phyloP scores from a whole-genome alignment of 768 basidiomycete species.

The Rhodotorula diobovata region DNA sequence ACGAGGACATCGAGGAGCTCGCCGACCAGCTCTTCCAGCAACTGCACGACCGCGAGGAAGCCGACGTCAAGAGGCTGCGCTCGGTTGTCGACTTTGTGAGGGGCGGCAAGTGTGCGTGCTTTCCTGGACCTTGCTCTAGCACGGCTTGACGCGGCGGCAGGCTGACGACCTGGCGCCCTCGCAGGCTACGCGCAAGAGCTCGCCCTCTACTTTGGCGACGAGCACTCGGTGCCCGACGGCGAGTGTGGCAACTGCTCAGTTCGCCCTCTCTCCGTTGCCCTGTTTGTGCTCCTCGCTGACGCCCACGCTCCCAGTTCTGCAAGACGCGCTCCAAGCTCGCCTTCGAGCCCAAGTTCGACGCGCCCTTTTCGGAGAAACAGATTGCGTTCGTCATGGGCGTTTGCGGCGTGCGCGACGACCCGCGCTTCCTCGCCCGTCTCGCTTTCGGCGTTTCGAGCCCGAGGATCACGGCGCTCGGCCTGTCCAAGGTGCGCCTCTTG shows the following conservation, averaged over 20 bases:
- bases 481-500: conserved; percentile 45
- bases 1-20: conserved; percentile 47
- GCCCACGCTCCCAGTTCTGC: conserved; percentile 46
- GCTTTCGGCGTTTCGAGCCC: conserved; percentile 56
- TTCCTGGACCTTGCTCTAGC: neutral
- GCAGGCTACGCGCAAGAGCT: conserved; percentile 52
- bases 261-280: neutral
- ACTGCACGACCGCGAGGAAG: conserved; percentile 52
- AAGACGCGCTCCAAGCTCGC: conserved; percentile 46
- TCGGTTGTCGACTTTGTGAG: conserved; percentile 51
- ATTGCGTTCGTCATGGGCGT: conserved; percentile 50
- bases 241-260: conserved; percentile 52
- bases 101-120: conserved; percentile 49
- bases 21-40: conserved; percentile 47
- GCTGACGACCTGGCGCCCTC: neutral
- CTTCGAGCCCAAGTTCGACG: conserved; percentile 43
- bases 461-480: conserved; percentile 51
- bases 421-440: conserved; percentile 55
- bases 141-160: no score
- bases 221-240: conserved; percentile 49
- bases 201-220: conserved; percentile 53
- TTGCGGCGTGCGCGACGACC: conserved; percentile 55
- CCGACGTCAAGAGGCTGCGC: conserved; percentile 50
- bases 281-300: no score
- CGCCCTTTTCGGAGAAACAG: conserved; percentile 44